phyloP scores from a whole-genome alignment of 1,139 yeast species.

The Starmera stellimalicola region DNA sequence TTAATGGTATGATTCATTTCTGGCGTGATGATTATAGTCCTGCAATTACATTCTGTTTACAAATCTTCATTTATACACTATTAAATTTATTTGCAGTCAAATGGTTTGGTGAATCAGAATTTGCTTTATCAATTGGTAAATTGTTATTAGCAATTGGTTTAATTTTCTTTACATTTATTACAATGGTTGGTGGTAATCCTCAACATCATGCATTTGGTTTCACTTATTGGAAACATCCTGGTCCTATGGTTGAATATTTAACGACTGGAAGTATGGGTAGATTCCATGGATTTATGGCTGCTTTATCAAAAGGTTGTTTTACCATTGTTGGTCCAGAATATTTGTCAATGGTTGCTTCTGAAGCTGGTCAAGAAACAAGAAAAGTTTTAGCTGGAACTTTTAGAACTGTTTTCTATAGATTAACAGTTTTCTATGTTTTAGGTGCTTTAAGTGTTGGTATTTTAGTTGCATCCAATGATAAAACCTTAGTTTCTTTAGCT shows the following conservation, averaged over 20 bases:
- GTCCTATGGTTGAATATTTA: constrained; percentile 40
- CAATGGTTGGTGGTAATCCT: constrained; percentile 83
- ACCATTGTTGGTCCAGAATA: constrained; percentile 79
- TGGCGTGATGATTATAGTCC: constrained; percentile 46
- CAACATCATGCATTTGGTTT: constrained; percentile 56
- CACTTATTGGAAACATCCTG: constrained; percentile 55
- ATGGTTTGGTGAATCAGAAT: constrained; percentile 45
- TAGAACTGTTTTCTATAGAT: constrained; percentile 32
- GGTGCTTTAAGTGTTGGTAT: constrained; percentile 34
- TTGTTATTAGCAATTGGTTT: constrained; percentile 62
- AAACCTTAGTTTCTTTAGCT: constrained; percentile 35
- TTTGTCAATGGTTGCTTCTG: constrained; percentile 35
- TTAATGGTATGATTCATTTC: constrained; percentile 48
- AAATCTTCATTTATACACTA: constrained; percentile 31
- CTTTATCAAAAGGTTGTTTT: constrained; percentile 52
- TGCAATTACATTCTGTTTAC: constrained; percentile 47
- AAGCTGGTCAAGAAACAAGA: constrained; percentile 35
- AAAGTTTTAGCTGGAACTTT: constrained; percentile 25
- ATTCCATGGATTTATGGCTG: constrained; percentile 57
- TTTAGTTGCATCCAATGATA: constrained; percentile 34
- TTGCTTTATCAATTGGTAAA: constrained; percentile 44
- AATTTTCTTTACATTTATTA: constrained; percentile 57
- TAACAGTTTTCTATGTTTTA: constrained; percentile 30
- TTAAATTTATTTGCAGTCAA: constrained; percentile 41
- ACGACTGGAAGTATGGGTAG: constrained; percentile 42